Base-by-base conservation (phyloP, 371 early-diverging fungal species). In the Batrachochytrium dendrobatidis region DNA sequence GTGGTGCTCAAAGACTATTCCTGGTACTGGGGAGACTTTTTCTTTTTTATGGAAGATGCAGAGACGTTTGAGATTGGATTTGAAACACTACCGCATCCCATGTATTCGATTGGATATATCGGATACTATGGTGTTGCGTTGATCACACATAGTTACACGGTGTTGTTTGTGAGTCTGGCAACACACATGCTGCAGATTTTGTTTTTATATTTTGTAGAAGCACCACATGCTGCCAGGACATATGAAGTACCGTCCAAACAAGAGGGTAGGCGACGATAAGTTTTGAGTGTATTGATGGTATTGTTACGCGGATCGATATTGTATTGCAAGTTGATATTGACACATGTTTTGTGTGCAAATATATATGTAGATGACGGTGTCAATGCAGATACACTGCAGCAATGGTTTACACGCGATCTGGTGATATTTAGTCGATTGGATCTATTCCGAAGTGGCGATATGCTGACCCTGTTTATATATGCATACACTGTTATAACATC, bases 21-120 rank as follows among this genome's bases (percentile, higher is more conserved):
- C 24, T 95, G 95, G 95, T 97, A 96, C 71, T 95, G 96, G 96
- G 98, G 96, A 35, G 95, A 95, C 70, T 97, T 97, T 71, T 97
- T 95, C 82, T 95, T 95, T 71, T 75, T 92, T 58, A 81, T 92
- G 34, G 89, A 91, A 86, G 56, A 67, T 12, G 50, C 64, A 12
- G 72, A 92, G 48, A 91, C 90, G 0, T 92, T 92, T 65, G 91
- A 94, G 71, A 93, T 94, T 30, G 92, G 92, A 0, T 95, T 94
- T 70, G 95, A 94, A 67, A 86, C 92, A 86, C 94, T 92, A 0
- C 96, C 96, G 25, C 98, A 97, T 64, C 98, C 98, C 1, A 95
- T 95, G 95, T 97, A 97, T 72, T 92, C 94, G 10, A 87, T 97
- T 33, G 98, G 98, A 0, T 97, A 95, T 65, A 83, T 88, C 43